phyloP scores from a whole-genome alignment of 345 rosid genomes.

The Fremontodendron californicum region DNA sequence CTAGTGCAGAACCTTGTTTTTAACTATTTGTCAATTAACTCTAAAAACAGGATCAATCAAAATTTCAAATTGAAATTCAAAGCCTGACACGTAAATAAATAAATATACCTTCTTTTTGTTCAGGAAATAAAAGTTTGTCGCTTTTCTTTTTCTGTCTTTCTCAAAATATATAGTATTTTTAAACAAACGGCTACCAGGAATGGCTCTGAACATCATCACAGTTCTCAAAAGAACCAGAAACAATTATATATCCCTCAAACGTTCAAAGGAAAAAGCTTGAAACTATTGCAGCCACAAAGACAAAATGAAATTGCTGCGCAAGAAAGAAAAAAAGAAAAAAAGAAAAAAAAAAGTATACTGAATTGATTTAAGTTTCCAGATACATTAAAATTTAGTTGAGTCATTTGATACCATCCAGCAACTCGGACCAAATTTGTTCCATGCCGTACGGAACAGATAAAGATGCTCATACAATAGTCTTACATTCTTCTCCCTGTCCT shows the following conservation, averaged over 20 bases:
- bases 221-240: not conserved
- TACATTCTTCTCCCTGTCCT: not conserved
- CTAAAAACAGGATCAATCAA: too few species aligned
- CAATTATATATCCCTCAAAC: not conserved
- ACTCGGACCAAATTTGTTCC: not conserved
- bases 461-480: not conserved
- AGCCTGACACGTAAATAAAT: too few species aligned
- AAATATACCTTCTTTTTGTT: too few species aligned
- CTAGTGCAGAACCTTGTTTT: too few species aligned
- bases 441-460: not conserved
- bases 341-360: not conserved
- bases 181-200: not conserved
- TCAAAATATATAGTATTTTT: too few species aligned
- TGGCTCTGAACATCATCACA: not conserved
- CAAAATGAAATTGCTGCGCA: not conserved
- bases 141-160: too few species aligned
- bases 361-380: not conserved
- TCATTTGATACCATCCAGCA: not conserved
- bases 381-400: not conserved
- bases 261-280: not conserved
- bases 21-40: too few species aligned
- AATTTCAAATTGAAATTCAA: too few species aligned
- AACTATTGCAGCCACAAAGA: not conserved
- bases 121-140: too few species aligned
- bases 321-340: too few species aligned